These are phyloP conservation scores for Chaetomium globosum DNA, from an alignment of 2,329 filamentous ascomycete species.

Conservation along the genomic window DNA sequence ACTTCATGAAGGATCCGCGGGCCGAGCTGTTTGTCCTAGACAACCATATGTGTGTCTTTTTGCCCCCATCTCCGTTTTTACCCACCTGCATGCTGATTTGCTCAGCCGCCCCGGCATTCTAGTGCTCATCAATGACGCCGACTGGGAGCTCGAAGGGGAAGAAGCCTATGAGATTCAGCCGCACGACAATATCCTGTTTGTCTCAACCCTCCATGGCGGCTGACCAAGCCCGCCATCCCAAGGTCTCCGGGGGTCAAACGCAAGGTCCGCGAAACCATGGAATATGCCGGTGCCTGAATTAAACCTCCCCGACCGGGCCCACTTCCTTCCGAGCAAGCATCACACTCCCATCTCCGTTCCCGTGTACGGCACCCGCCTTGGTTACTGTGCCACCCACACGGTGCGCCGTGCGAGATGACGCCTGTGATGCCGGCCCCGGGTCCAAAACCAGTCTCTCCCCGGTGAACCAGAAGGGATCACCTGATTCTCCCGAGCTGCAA, in stretches of 20 bases:
- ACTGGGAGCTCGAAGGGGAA: conserved; percentile 97
- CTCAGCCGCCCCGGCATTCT: conserved; percentile 88
- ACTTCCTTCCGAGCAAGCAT: conserved; percentile 8
- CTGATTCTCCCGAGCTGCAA: conserved; percentile 9
- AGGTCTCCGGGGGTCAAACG: neutral
- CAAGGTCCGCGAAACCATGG: neutral
- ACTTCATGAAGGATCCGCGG: conserved; percentile 81
- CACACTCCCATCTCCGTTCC: neutral
- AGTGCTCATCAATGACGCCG: conserved; percentile 94
- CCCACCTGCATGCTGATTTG: conserved; percentile 23
- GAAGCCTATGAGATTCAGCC: conserved; percentile 81
- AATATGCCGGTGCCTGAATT: neutral
- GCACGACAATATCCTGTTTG: conserved; percentile 89
- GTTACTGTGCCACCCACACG: conserved; percentile 4
- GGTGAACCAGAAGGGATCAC: neutral
- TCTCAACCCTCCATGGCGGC: conserved; percentile 93
- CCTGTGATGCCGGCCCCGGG: conserved; percentile 1
- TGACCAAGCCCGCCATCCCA: conserved; percentile 43
- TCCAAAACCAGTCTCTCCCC: neutral
- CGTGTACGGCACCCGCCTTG: conserved; percentile 11
- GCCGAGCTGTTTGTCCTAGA: conserved; percentile 90
- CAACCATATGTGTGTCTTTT: conserved; percentile 73
- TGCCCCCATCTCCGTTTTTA: conserved; percentile 2
- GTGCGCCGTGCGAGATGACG: neutral
- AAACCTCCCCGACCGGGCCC: conserved; percentile 2